A percentile compares a stretch with the other conserved stretches of the same genome.
These are phyloP conservation scores for Phytophthora uliginosa DNA, from an alignment of 352 stramenopile species.

Conservation along the genomic window DNA sequence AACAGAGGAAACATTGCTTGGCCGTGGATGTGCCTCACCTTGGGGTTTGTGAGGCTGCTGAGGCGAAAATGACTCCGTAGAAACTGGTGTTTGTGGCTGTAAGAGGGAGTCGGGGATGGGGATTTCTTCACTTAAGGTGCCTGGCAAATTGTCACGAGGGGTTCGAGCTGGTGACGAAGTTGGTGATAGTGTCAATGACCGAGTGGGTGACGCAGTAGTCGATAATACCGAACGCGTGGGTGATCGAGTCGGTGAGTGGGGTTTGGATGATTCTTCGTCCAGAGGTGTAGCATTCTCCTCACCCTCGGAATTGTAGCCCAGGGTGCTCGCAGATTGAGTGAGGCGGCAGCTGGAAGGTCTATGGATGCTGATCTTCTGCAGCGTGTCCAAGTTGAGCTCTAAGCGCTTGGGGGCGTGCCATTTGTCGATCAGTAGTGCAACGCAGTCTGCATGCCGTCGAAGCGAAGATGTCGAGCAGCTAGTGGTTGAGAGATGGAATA, in stretches of 20 bases:
- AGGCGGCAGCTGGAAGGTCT: constrained; percentile 26
- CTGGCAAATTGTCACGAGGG: constrained; percentile 24
- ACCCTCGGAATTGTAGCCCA: constrained; percentile 16
- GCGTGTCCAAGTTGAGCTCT: constrained; percentile 77
- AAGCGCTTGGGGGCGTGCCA: constrained; percentile 75
- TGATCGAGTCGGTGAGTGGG: constrained; percentile 4
- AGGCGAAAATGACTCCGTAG: background rate
- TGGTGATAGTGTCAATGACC: constrained; percentile 8
- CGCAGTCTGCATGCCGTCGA: constrained; percentile 51
- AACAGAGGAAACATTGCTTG: constrained; percentile 9
- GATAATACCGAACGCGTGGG: constrained; percentile 12
- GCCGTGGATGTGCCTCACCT: constrained; percentile 19
- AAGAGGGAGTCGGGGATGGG: background rate
- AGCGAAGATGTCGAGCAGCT: constrained; percentile 30
- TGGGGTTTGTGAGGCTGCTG: constrained; percentile 35
- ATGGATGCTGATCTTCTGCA: constrained; percentile 53
- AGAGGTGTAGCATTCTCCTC: constrained; percentile 1
- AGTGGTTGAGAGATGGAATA: constrained; percentile 64
- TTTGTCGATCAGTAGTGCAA: constrained; percentile 51
- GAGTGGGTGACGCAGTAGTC: constrained; percentile 20
- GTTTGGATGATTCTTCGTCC: constrained; percentile 2
- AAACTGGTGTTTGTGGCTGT: constrained; percentile 9
- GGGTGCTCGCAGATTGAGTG: constrained; percentile 33
- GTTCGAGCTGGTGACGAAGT: constrained; percentile 26
- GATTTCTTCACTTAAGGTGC: constrained; percentile 23